phyloP scores from a whole-genome alignment of 1,284 basidiomycete genomes.

The Testicularia cyperi region DNA sequence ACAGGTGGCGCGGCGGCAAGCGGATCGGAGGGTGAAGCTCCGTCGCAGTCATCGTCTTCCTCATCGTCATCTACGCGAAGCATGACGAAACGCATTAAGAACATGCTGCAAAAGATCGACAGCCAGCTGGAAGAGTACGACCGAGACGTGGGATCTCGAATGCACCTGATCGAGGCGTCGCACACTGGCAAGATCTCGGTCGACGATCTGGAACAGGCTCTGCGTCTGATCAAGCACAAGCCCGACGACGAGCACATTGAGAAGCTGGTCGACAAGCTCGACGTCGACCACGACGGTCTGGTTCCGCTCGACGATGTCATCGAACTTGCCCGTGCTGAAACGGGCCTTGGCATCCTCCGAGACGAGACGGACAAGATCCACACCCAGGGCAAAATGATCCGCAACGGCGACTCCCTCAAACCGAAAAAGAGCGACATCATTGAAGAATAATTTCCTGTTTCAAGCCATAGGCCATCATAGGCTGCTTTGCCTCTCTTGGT shows the following conservation, averaged over 20 bases:
- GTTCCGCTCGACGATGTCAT: constrained; percentile 65
- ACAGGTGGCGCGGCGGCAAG: constrained; percentile 3
- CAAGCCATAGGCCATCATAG: too few relatives aligned
- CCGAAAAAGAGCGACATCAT: constrained; percentile 53
- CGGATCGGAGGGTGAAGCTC: constrained; percentile 7
- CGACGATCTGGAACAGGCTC: constrained; percentile 82
- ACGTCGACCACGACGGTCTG: constrained; percentile 92
- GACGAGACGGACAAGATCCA: constrained; percentile 51
- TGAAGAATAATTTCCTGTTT: constrained; percentile 23
- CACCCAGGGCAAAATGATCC: constrained; percentile 39
- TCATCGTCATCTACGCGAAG: constrained; percentile 65
- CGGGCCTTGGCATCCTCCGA: constrained; percentile 56
- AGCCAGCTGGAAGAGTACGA: constrained; percentile 90
- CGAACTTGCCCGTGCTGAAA: constrained; percentile 59
- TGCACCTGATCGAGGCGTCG: constrained; percentile 92
- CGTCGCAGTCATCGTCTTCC: constrained; percentile 3
- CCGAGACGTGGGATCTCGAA: constrained; percentile 72
- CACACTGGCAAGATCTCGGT: constrained; percentile 88
- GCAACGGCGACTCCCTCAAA: constrained; percentile 24
- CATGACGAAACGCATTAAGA: constrained; percentile 88
- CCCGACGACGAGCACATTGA: constrained; percentile 89
- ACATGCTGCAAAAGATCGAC: constrained; percentile 96
- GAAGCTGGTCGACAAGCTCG: constrained; percentile 86
- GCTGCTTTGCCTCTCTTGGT: too few relatives aligned
- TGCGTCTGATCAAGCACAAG: constrained; percentile 86